A percentile compares a stretch with the other conserved stretches of the same genome.
Evolutionary conservation across 1,284 basidiomycete genomes (phyloP).

Genomic region (Ganoderma meredithae): DNA sequence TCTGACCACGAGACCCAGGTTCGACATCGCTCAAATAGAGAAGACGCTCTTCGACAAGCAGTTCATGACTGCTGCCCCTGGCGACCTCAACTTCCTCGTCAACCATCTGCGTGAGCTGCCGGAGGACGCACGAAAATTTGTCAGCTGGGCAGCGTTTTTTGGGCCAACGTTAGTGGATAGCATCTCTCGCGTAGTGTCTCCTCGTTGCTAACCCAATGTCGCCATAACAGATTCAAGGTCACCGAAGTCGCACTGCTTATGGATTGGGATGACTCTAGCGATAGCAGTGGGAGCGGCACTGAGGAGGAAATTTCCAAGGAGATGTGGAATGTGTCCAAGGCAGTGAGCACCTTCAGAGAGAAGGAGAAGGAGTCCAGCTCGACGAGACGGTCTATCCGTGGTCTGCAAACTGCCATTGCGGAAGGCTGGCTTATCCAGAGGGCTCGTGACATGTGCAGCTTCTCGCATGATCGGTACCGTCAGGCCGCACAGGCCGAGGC

Average conservation of each 20-base stretch:
- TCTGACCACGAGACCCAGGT: slow-evolving; percentile 45
- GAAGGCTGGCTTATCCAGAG: slow-evolving; percentile 77
- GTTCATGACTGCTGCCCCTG: slow-evolving; percentile 56
- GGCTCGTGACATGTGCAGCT: slow-evolving; percentile 77
- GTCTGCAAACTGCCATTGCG: slow-evolving; percentile 67
- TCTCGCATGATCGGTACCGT: slow-evolving; percentile 75
- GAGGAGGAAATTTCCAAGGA: slow-evolving; percentile 55
- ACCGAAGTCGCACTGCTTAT: slow-evolving; percentile 75
- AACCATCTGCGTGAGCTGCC: slow-evolving; percentile 67
- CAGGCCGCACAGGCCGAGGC: slow-evolving; percentile 71
- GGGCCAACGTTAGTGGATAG: slow-evolving; percentile 63
- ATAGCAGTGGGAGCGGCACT: slow-evolving; percentile 50
- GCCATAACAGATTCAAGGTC: slow-evolving; percentile 63
- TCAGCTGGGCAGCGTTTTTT: slow-evolving; percentile 75
- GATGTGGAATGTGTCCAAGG: slow-evolving; percentile 58
- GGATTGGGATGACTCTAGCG: slow-evolving; percentile 70
- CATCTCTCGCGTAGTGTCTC: background rate
- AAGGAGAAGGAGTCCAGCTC: slow-evolving; percentile 20
- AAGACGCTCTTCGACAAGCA: slow-evolving; percentile 57
- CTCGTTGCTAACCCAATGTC: slow-evolving; percentile 11
- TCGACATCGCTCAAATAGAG: slow-evolving; percentile 63
- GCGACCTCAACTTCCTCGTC: slow-evolving; percentile 66
- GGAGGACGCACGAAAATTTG: slow-evolving; percentile 67
- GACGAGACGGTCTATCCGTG: slow-evolving; percentile 68
- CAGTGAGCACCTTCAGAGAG: slow-evolving; percentile 53